phyloP scores from a whole-genome alignment of 768 basidiomycete species.

The Coprinopsis sp. region DNA sequence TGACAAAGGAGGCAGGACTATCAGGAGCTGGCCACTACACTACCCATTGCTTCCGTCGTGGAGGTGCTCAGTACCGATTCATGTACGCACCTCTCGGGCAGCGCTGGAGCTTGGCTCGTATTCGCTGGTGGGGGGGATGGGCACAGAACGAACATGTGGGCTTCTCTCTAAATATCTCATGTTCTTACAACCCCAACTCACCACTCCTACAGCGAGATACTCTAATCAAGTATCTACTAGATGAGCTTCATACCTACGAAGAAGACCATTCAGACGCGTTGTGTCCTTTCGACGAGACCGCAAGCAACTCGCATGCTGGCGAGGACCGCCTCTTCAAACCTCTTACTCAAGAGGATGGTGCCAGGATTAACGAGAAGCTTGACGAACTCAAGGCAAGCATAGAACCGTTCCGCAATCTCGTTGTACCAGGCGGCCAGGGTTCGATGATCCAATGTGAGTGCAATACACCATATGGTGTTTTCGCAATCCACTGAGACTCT shows the following conservation, averaged over 20 bases:
- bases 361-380: too few species aligned
- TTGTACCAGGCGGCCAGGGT: too few species aligned
- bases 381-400: too few species aligned
- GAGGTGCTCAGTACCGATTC: conserved; percentile 30
- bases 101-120: conserved; percentile 22
- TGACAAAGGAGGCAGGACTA: conserved; percentile 11
- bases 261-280: conserved; percentile 19
- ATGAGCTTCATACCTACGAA: conserved; percentile 23
- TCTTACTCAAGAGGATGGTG: too few species aligned
- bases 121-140: conserved; percentile 32
- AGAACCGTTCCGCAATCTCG: too few species aligned
- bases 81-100: conserved; percentile 25
- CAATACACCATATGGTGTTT: too few species aligned
- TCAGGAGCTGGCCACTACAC: conserved; percentile 12
- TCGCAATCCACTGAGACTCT: too few species aligned
- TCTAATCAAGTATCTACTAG: conserved; percentile 23
- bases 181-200: background rate
- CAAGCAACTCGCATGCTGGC: background rate
- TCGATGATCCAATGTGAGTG: too few species aligned
- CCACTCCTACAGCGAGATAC: conserved; percentile 16
- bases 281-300: background rate
- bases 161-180: background rate
- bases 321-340: too few species aligned
- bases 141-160: conserved; percentile 11
- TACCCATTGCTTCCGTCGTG: conserved; percentile 26